Percentiles rank a stretch among this genome's conserved stretches.
These are phyloP conservation scores for Leishmania amazonensis DNA, from an alignment of 208 protist species.

Conservation along the genomic window DNA sequence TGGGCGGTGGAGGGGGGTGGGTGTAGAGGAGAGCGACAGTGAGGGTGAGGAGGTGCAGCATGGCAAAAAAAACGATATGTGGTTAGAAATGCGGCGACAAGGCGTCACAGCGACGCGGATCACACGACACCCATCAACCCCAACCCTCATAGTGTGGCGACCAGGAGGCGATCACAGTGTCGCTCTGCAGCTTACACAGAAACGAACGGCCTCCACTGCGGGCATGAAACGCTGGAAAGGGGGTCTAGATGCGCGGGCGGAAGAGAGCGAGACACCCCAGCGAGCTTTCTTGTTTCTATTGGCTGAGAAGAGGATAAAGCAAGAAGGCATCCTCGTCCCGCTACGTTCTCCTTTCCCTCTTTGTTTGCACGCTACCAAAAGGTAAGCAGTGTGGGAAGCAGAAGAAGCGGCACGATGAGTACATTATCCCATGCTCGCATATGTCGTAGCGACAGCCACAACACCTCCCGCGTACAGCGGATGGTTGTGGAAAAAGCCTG, in stretches of 20 bases:
- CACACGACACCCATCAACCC: background rate
- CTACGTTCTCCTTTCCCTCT: too few relatives aligned
- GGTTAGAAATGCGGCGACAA: background rate
- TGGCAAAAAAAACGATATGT: background rate
- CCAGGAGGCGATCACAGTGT: background rate
- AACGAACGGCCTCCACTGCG: background rate
- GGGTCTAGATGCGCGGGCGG: background rate
- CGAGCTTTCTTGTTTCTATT: too few relatives aligned
- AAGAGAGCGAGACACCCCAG: background rate
- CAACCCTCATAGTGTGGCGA: background rate
- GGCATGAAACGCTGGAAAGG: background rate
- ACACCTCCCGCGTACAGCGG: too few relatives aligned
- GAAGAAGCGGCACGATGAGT: too few relatives aligned
- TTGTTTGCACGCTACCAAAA: too few relatives aligned
- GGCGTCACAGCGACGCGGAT: background rate
- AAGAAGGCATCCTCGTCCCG: too few relatives aligned
- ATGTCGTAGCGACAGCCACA: too few relatives aligned
- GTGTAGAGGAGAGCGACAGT: background rate
- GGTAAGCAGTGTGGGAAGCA: too few relatives aligned
- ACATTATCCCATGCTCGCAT: too few relatives aligned
- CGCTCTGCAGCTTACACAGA: background rate
- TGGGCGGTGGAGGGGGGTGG: background rate
- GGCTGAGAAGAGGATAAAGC: too few relatives aligned
- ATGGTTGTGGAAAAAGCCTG: too few relatives aligned
- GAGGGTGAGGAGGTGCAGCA: background rate